Percentiles rank a stretch among this genome's conserved stretches.
These are phyloP conservation scores for Filobasidium floriforme DNA, from an alignment of 768 basidiomycete genomes.

Conservation along the genomic window DNA sequence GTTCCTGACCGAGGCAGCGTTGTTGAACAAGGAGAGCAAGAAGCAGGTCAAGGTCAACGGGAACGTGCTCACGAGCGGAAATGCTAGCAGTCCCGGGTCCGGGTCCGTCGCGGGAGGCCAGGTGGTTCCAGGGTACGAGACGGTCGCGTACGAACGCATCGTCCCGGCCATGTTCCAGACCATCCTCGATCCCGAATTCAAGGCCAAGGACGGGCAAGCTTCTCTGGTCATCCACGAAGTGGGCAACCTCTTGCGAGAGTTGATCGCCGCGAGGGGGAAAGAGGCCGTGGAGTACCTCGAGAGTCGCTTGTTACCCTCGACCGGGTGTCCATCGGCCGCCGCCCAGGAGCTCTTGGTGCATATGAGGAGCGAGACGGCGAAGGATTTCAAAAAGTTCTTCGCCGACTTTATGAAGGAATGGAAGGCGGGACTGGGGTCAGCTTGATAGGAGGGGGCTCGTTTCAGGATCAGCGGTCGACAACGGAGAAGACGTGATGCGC, in stretches of 20 bases:
- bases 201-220: constrained; percentile 79
- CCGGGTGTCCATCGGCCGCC: constrained; percentile 73
- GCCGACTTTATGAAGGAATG: constrained; percentile 43
- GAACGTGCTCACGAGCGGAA: constrained; percentile 28
- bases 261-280: constrained; percentile 66
- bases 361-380: constrained; percentile 37
- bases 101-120: constrained; percentile 38
- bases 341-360: constrained; percentile 59
- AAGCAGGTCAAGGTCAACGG: constrained; percentile 42
- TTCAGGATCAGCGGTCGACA: not conserved
- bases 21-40: constrained; percentile 14
- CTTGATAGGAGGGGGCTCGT: not conserved
- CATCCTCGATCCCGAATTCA: constrained; percentile 69
- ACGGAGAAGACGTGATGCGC: not conserved
- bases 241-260: constrained; percentile 69
- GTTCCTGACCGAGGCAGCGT: constrained; percentile 33
- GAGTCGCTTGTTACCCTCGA: constrained; percentile 71
- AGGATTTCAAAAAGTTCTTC: constrained; percentile 43
- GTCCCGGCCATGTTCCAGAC: constrained; percentile 76
- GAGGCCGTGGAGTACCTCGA: constrained; percentile 78
- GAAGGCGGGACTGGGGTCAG: constrained; percentile 22
- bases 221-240: constrained; percentile 81
- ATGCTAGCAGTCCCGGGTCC: constrained; percentile 28
- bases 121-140: constrained; percentile 76
- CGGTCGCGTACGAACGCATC: constrained; percentile 78